phyloP scores from a whole-genome alignment of 2,329 filamentous ascomycete genomes.

The Fusarium sp. region DNA sequence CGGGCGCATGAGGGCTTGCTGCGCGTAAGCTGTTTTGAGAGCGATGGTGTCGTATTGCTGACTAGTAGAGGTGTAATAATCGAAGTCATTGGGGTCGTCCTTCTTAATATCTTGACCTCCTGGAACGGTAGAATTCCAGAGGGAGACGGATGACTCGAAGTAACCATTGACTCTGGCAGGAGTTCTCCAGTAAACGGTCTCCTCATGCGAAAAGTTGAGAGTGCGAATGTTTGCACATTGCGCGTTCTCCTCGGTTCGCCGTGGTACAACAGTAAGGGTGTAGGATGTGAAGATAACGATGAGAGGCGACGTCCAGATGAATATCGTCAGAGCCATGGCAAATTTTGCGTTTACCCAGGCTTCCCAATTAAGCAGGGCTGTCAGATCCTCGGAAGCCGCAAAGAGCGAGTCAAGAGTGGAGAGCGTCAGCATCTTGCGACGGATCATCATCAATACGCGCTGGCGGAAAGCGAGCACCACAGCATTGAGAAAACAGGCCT shows the following conservation, averaged over 20 bases:
- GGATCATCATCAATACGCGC: constrained; percentile 47
- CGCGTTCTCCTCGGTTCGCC: constrained; percentile 20
- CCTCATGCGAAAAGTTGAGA: constrained; percentile 45
- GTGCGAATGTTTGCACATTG: constrained; percentile 44
- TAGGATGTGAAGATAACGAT: constrained; percentile 48
- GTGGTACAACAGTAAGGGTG: constrained; percentile 39
- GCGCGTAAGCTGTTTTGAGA: constrained; percentile 35
- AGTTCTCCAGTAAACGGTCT: constrained; percentile 31
- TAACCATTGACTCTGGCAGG: constrained; percentile 13
- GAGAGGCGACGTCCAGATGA: constrained; percentile 46
- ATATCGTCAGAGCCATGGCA: constrained; percentile 46
- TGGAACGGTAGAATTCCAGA: constrained; percentile 43
- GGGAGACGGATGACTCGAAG: constrained; percentile 38
- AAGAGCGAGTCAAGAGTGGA: constrained; percentile 48
- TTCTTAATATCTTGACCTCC: not conserved
- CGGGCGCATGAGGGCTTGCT: constrained; percentile 38
- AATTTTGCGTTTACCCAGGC: constrained; percentile 44
- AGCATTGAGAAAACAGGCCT: constrained; percentile 46
- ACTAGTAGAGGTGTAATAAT: constrained; percentile 42
- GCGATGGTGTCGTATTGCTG: constrained; percentile 39
- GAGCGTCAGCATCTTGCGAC: constrained; percentile 46
- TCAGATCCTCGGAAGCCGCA: constrained; percentile 44
- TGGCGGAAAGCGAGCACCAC: constrained; percentile 47
- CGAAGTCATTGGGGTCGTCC: constrained; percentile 36
- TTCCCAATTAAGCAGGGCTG: constrained; percentile 46